Evolutionary conservation across 129 eudicot species (phyloP).

Genomic region (Erigeron canadensis): DNA sequence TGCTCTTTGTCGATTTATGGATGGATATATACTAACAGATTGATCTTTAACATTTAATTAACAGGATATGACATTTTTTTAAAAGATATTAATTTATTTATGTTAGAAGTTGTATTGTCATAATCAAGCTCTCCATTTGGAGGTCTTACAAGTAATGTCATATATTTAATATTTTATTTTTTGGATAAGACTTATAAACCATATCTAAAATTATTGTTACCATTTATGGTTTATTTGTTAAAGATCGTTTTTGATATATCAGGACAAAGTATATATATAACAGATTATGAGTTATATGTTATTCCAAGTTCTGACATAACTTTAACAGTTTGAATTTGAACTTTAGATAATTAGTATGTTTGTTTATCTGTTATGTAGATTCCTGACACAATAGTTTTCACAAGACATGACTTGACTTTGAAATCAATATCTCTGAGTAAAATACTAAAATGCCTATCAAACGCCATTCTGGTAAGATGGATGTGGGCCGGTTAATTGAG

Average conservation of each 20-base stretch:
- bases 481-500: background rate
- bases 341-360: too few species aligned
- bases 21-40: constrained; percentile 22
- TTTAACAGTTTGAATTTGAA: too few species aligned
- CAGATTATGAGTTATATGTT: background rate
- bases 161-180: background rate
- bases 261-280: background rate
- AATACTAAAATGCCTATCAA: background rate
- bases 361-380: too few species aligned
- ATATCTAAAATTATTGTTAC: background rate
- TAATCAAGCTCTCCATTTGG: constrained; percentile 35
- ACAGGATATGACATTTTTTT: background rate
- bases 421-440: background rate
- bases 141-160: constrained; percentile 27
- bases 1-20: constrained; percentile 21
- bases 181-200: constrained; percentile 14
- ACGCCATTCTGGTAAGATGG: background rate
- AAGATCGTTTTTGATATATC: background rate
- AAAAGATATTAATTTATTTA: background rate
- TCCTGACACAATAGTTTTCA: too few species aligned
- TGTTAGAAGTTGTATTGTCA: constrained; percentile 29
- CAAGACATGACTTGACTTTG: background rate
- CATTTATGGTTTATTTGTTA: background rate
- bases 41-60: background rate
- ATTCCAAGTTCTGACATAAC: background rate